Percentiles rank a stretch among this genome's conserved stretches.
These are phyloP conservation scores for Stagonosporopsis rhizophila DNA, from an alignment of 2,329 filamentous ascomycete genomes.

Conservation along the genomic window DNA sequence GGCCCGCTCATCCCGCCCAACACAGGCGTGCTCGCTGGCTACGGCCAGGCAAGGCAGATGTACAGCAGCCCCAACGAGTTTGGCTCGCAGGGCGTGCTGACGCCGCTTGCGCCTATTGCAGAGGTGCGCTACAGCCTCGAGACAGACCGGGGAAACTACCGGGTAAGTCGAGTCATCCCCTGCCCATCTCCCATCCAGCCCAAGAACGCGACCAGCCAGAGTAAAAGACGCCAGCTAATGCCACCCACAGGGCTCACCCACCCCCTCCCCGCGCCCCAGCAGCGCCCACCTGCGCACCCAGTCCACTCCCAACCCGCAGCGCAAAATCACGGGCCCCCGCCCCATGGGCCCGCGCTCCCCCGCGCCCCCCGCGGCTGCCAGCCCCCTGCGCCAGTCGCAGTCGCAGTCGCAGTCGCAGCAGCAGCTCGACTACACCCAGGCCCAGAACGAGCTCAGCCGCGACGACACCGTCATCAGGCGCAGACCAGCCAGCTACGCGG, in stretches of 20 bases:
- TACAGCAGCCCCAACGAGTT: conserved; percentile 48
- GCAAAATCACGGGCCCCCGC: conserved; percentile 58
- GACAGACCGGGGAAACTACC: conserved; percentile 49
- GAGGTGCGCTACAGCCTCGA: conserved; percentile 59
- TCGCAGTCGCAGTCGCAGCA: neutral
- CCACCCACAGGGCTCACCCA: conserved; percentile 39
- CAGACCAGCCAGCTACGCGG: conserved; percentile 32
- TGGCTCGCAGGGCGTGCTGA: conserved; percentile 47
- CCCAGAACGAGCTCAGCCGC: neutral
- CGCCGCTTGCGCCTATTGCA: conserved; percentile 58
- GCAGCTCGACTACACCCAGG: neutral
- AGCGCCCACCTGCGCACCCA: conserved; percentile 33
- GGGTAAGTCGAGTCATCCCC: conserved; percentile 25
- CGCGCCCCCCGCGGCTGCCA: conserved; percentile 50
- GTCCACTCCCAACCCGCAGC: conserved; percentile 37
- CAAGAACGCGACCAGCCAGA: no score
- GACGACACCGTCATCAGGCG: conserved; percentile 45
- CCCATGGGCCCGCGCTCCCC: conserved; percentile 56
- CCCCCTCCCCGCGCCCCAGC: conserved; percentile 42
- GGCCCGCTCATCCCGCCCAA: conserved; percentile 65
- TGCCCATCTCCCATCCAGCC: no score
- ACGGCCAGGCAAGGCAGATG: conserved; percentile 49
- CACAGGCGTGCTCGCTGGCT: conserved; percentile 51
- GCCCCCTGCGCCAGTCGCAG: conserved; percentile 36
- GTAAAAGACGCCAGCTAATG: no score